Conservation (phyloP, 495 filamentous ascomycete species). For the Penicillium diatomitis region DNA sequence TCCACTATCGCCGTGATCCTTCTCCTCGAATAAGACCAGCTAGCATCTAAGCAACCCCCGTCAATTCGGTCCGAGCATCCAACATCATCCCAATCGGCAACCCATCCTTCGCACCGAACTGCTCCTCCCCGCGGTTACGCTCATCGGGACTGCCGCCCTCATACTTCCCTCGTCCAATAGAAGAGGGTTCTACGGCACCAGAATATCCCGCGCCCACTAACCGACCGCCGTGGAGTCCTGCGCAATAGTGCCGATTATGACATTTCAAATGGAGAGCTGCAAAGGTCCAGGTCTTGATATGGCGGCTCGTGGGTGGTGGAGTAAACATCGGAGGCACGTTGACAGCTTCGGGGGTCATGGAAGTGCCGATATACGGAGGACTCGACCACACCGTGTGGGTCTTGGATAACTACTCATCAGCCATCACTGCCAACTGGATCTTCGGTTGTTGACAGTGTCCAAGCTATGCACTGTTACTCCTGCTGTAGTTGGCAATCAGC, state of each 20-base stretch:
- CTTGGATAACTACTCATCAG: neutral
- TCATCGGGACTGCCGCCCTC: slow-evolving; percentile 9
- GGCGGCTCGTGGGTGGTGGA: no score
- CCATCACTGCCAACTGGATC: neutral
- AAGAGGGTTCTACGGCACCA: slow-evolving; percentile 5
- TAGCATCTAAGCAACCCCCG: neutral
- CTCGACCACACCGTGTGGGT: neutral
- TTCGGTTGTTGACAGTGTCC: no score
- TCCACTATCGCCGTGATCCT: slow-evolving; percentile 4
- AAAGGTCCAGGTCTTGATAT: no score
- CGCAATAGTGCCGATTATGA: no score
- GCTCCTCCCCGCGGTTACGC: slow-evolving; percentile 7
- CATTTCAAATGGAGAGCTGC: no score
- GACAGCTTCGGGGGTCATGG: neutral
- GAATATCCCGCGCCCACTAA: slow-evolving; percentile 15
- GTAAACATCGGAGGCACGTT: no score
- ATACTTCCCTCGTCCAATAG: slow-evolving; percentile 8
- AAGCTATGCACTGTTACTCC: no score
- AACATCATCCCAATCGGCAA: neutral
- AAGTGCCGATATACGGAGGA: slow-evolving; percentile 21
- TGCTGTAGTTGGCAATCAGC: no score
- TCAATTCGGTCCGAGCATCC: neutral
- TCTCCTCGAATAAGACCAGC: slow-evolving; percentile 11
- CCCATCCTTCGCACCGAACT: slow-evolving; percentile 1
- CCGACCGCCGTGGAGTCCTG: slow-evolving; percentile 8